A percentile compares a stretch with the other conserved stretches of the same genome.
Evolutionary conservation across 2,329 filamentous ascomycete species (phyloP).

Genomic region (Fusarium sp.): DNA sequence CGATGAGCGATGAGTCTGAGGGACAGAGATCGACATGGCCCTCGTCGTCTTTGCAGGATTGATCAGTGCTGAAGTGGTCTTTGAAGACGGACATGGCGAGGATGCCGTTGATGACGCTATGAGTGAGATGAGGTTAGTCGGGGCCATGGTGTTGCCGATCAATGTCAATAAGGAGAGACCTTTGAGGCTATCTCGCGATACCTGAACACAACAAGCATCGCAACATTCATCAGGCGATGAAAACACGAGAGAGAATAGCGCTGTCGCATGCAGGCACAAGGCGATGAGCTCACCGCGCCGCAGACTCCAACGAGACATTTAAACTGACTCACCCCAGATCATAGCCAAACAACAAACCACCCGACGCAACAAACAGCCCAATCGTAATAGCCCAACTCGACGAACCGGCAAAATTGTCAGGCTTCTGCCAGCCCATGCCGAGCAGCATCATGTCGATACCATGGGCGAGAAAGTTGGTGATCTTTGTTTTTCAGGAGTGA

Average conservation of each 20-base stretch:
- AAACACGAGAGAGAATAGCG: not conserved
- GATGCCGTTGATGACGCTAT: constrained; percentile 71
- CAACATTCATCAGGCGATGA: not conserved
- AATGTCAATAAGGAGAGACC: constrained; percentile 6
- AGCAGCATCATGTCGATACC: constrained; percentile 62
- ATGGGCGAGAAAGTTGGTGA: not conserved
- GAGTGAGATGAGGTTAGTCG: constrained; percentile 34
- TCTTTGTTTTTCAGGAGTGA: not conserved
- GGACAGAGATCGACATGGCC: constrained; percentile 58
- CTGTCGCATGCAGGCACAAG: not conserved
- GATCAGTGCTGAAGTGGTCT: constrained; percentile 67
- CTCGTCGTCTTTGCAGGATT: constrained; percentile 54
- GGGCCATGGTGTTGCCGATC: not conserved
- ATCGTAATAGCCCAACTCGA: constrained; percentile 77
- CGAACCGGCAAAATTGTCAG: constrained; percentile 77
- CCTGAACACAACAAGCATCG: not conserved
- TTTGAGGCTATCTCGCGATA: not conserved
- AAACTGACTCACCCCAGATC: constrained; percentile 68
- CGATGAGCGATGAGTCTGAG: constrained; percentile 74
- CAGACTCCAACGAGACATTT: constrained; percentile 8
- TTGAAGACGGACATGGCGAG: constrained; percentile 76
- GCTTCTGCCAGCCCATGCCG: constrained; percentile 77
- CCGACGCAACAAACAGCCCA: constrained; percentile 74
- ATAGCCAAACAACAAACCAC: constrained; percentile 75
- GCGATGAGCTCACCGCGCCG: not conserved